These are phyloP conservation scores for Aspergillus sp. DNA, from an alignment of 2,329 filamentous ascomycete species.

Conservation along the genomic window DNA sequence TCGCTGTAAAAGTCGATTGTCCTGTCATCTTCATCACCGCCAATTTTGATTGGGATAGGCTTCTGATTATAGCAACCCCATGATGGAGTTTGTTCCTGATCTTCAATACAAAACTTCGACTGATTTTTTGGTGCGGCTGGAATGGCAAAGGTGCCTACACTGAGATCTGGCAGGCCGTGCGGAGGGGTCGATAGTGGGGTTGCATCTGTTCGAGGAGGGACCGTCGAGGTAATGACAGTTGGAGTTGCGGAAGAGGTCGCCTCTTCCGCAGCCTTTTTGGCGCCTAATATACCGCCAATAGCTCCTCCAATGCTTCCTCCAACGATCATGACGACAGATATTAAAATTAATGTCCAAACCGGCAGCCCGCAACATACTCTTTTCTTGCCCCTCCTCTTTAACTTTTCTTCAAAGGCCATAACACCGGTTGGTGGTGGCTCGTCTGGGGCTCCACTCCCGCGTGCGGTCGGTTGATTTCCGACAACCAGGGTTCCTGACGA, in stretches of 20 bases:
- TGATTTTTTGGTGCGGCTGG: constrained; percentile 49
- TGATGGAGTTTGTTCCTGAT: constrained; percentile 45
- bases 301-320: constrained; percentile 54
- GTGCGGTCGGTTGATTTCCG: constrained; percentile 18
- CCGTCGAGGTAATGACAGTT: constrained; percentile 47
- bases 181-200: constrained; percentile 50
- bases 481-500: constrained; percentile 31
- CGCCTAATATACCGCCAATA: constrained; percentile 54
- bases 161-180: constrained; percentile 44
- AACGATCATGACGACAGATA: constrained; percentile 48
- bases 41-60: constrained; percentile 34
- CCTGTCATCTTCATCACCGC: constrained; percentile 23
- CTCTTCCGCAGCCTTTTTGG: constrained; percentile 36
- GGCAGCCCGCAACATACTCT: constrained; percentile 52
- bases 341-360: constrained; percentile 50
- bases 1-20: constrained; percentile 42
- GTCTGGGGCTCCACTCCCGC: constrained; percentile 17
- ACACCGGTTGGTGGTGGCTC: constrained; percentile 33
- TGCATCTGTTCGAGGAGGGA: constrained; percentile 51
- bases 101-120: constrained; percentile 51
- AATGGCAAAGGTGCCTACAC: constrained; percentile 51
- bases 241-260: constrained; percentile 18
- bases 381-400: constrained; percentile 44
- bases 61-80: constrained; percentile 50
- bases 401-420: constrained; percentile 45